Conservation (phyloP, 2,329 filamentous ascomycete species). For the Colletotrichum sp. region DNA sequence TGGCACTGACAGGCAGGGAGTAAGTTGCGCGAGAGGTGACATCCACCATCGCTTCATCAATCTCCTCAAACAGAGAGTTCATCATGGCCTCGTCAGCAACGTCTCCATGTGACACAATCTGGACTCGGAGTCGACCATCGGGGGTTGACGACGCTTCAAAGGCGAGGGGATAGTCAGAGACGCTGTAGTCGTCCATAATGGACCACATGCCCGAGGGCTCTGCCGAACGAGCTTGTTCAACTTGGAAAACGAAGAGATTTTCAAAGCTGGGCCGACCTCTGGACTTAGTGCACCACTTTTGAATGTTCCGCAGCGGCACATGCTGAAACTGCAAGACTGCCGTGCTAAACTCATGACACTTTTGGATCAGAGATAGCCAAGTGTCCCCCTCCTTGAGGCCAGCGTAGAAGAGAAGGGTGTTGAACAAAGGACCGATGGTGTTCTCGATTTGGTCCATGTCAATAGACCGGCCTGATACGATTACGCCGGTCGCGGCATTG, state of each 20-base stretch:
- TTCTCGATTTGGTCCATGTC: slow-evolving; percentile 68
- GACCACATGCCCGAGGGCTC: slow-evolving; percentile 55
- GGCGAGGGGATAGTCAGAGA: slow-evolving; percentile 77
- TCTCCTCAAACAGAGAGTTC: slow-evolving; percentile 40
- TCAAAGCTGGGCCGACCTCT: slow-evolving; percentile 73
- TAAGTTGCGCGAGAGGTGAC: slow-evolving; percentile 9
- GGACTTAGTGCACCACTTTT: slow-evolving; percentile 70
- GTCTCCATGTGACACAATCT: slow-evolving; percentile 61
- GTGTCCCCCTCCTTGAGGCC: slow-evolving; percentile 47
- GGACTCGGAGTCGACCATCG: slow-evolving; percentile 56
- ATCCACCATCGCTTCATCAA: slow-evolving; percentile 33
- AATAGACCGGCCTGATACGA: slow-evolving; percentile 80
- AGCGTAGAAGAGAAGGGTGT: slow-evolving; percentile 79
- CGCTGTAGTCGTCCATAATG: slow-evolving; percentile 48
- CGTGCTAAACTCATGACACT: slow-evolving; percentile 75
- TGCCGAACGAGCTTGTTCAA: slow-evolving; percentile 29
- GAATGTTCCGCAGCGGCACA: slow-evolving; percentile 78
- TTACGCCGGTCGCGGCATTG: slow-evolving; percentile 69
- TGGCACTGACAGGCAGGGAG: slow-evolving; percentile 3
- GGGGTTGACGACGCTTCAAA: slow-evolving; percentile 70
- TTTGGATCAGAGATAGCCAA: slow-evolving; percentile 65
- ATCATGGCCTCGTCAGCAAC: slow-evolving; percentile 37
- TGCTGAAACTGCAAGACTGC: slow-evolving; percentile 76
- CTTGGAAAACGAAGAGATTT: slow-evolving; percentile 82
- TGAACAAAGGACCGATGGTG: slow-evolving; percentile 85